Percentiles rank a stretch among this genome's conserved stretches.
Conservation (phyloP, 495 filamentous ascomycete species). For the Xylaria scruposa region DNA sequence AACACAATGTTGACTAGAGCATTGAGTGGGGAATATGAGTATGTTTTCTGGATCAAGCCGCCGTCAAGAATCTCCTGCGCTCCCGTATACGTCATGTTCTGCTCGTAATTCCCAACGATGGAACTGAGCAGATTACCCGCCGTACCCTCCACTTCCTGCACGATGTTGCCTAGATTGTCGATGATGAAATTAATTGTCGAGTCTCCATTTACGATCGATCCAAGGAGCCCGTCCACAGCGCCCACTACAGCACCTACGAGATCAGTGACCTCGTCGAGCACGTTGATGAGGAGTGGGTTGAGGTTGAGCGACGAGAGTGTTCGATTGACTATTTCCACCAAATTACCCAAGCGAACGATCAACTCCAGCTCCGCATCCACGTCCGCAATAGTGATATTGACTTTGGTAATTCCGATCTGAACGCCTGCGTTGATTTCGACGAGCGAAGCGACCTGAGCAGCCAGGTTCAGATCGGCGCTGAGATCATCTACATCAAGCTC, state of each 20-base stretch:
- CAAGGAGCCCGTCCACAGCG: conserved; percentile 60
- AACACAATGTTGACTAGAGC: conserved; percentile 65
- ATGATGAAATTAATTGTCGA: conserved; percentile 60
- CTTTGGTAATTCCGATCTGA: conserved; percentile 55
- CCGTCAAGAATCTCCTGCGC: conserved; percentile 48
- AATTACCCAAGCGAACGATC: conserved; percentile 60
- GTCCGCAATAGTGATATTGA: conserved; percentile 66
- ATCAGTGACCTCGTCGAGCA: conserved; percentile 57
- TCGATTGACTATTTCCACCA: conserved; percentile 65
- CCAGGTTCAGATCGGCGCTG: conserved; percentile 61
- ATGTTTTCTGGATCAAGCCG: conserved; percentile 61
- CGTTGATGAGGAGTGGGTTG: conserved; percentile 62
- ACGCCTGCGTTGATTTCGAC: conserved; percentile 64
- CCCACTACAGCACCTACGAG: conserved; percentile 59
- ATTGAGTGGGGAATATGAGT: conserved; percentile 56
- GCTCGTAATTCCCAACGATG: conserved; percentile 61
- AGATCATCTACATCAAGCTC: conserved; percentile 63
- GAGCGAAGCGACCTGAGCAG: conserved; percentile 60
- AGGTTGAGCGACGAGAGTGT: conserved; percentile 61
- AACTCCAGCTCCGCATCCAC: conserved; percentile 62
- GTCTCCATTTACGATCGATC: conserved; percentile 58
- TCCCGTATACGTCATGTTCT: conserved; percentile 65
- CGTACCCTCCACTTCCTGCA: conserved; percentile 56
- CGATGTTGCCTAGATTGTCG: conserved; percentile 66
- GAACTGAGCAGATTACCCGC: conserved; percentile 46